A percentile compares a stretch with the other conserved stretches of the same genome.
phyloP scores from a whole-genome alignment of 768 basidiomycete species.

The Exidia glandulosa region DNA sequence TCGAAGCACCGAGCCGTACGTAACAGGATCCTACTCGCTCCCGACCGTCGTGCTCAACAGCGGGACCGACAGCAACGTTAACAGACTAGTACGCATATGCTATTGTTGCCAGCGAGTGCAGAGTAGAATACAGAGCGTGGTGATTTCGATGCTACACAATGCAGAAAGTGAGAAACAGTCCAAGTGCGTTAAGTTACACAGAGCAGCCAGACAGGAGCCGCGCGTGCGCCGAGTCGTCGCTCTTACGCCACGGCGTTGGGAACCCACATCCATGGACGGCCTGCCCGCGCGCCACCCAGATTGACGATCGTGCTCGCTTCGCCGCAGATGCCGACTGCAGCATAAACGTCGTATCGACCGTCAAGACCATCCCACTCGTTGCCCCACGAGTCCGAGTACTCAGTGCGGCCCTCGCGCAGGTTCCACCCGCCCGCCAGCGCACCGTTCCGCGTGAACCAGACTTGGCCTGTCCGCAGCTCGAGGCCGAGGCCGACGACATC shows the following conservation, averaged over 20 bases:
- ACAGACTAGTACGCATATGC: no score
- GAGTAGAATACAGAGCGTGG: no score
- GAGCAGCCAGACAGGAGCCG: no score
- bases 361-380: background rate
- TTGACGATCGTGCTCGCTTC: background rate
- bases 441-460: conserved; percentile 97
- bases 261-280: background rate
- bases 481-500: conserved; percentile 95
- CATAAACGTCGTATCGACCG: background rate
- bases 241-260: background rate
- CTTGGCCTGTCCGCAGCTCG: conserved; percentile 88
- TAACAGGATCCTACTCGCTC: no score
- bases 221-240: no score
- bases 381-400: background rate
- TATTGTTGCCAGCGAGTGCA: no score
- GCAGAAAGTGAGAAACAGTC: no score
- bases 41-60: no score
- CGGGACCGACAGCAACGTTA: no score
- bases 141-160: no score
- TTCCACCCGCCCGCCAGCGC: background rate
- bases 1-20: no score
- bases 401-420: background rate
- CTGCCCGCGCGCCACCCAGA: background rate
- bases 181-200: no score
- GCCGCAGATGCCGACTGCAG: background rate